A percentile compares a stretch with the other conserved stretches of the same genome.
phyloP scores from a whole-genome alignment of 2,329 filamentous ascomycete genomes.

The Pseudonectria buxi region DNA sequence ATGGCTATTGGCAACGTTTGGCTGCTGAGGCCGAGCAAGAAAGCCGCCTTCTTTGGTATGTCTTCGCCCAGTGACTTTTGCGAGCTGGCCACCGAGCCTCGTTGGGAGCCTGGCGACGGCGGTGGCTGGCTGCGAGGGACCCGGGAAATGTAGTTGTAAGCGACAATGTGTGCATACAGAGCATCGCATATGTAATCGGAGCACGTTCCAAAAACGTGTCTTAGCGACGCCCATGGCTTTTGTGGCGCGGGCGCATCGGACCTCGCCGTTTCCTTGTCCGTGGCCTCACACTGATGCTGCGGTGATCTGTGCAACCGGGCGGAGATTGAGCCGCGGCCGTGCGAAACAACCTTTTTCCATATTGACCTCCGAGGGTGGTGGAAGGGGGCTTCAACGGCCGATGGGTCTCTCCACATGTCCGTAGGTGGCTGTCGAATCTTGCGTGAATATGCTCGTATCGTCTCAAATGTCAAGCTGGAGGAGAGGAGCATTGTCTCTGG shows the following conservation, averaged over 20 bases:
- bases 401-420: constrained; percentile 17
- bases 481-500: constrained; percentile 53
- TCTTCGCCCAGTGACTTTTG: constrained; percentile 24
- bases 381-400: constrained; percentile 7
- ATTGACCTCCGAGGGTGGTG: constrained; percentile 23
- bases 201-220: constrained; percentile 45
- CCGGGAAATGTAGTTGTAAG: constrained; percentile 50
- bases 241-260: constrained; percentile 13
- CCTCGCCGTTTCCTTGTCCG: constrained; percentile 6
- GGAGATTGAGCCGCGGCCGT: constrained; percentile 15
- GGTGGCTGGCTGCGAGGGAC: constrained; percentile 18
- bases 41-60: constrained; percentile 47
- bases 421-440: constrained; percentile 40
- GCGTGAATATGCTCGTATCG: constrained; percentile 48
- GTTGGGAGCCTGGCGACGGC: constrained; percentile 4
- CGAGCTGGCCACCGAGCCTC: constrained; percentile 7
- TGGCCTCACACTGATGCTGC: constrained; percentile 7
- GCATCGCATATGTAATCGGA: constrained; percentile 52
- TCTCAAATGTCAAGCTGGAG: constrained; percentile 50
- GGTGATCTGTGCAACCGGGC: constrained; percentile 12
- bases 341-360: constrained; percentile 31
- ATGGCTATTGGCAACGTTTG: constrained; percentile 6
- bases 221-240: constrained; percentile 38
- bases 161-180: constrained; percentile 52
- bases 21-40: constrained; percentile 40